phyloP scores from a whole-genome alignment of 1,284 basidiomycete species.

The Leccinum pallidistipes region DNA sequence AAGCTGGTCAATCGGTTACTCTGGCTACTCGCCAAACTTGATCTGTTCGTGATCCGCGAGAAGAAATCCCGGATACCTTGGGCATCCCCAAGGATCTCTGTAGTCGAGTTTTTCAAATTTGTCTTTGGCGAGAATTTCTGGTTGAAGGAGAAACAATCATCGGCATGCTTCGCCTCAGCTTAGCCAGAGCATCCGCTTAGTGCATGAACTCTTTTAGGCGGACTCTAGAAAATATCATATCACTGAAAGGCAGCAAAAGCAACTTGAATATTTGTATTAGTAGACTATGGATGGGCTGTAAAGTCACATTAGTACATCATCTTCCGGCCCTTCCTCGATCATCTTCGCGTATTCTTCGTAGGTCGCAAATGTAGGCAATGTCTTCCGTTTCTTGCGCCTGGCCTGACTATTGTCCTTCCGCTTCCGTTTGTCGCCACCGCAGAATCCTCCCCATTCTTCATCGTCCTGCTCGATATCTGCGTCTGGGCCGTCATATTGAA shows the following conservation, averaged over 20 bases:
- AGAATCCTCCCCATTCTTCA: slow-evolving; percentile 57
- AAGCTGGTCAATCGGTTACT: background rate
- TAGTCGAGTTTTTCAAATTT: background rate
- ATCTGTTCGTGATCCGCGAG: background rate
- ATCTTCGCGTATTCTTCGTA: slow-evolving; percentile 95
- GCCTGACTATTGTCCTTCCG: slow-evolving; percentile 52
- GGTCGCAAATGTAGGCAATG: slow-evolving; percentile 86
- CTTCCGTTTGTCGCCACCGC: slow-evolving; percentile 36
- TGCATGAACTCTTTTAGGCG: too few relatives aligned
- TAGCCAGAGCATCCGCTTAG: too few relatives aligned
- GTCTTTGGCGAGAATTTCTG: too few relatives aligned
- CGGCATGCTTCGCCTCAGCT: too few relatives aligned
- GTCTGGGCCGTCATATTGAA: slow-evolving; percentile 57
- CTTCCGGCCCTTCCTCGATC: slow-evolving; percentile 67
- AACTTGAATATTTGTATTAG: background rate
- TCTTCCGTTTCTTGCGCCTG: slow-evolving; percentile 72
- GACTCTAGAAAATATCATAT: too few relatives aligned
- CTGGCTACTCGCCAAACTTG: background rate
- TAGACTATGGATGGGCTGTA: background rate
- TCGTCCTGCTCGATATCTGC: slow-evolving; percentile 39
- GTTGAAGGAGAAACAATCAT: too few relatives aligned
- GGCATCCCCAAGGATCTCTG: background rate
- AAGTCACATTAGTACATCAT: slow-evolving; percentile 16
- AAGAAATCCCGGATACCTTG: background rate
- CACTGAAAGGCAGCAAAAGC: background rate